A percentile compares a stretch with the other conserved stretches of the same genome.
Conservation (phyloP, 768 basidiomycete genomes). For the Pisolithus marmoratus region DNA sequence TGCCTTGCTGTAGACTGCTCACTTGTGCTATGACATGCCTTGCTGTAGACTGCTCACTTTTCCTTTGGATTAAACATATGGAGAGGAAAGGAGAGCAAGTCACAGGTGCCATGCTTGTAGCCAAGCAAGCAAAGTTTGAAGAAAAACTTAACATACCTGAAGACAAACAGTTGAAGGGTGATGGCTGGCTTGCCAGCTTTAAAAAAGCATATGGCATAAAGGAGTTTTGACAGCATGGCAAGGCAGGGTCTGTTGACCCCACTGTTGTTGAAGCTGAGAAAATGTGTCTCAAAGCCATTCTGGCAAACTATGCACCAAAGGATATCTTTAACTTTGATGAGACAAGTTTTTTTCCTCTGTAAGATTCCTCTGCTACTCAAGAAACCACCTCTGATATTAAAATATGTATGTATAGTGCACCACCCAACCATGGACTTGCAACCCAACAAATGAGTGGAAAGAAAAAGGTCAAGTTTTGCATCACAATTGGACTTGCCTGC, state of each 20-base stretch:
- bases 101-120: no score
- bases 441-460: constrained; percentile 13
- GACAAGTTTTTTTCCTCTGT: background rate
- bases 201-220: no score
- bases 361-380: background rate
- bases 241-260: no score
- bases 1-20: constrained; percentile 29
- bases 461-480: constrained; percentile 11
- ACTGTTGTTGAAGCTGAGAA: no score
- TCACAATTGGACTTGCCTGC: constrained; percentile 6
- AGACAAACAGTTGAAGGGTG: no score
- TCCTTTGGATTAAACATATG: constrained; percentile 23
- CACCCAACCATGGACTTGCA: constrained; percentile 13
- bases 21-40: constrained; percentile 28
- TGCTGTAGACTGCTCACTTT: constrained; percentile 28
- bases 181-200: no score
- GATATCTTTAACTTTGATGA: background rate
- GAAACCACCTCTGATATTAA: no score
- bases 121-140: no score
- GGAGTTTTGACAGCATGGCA: no score
- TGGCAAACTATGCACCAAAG: background rate
- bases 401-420: no score
- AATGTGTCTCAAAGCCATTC: background rate
- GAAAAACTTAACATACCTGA: no score
- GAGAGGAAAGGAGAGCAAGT: background rate